phyloP scores from a whole-genome alignment of 768 basidiomycete genomes.

The Lactifluus echinatus region DNA sequence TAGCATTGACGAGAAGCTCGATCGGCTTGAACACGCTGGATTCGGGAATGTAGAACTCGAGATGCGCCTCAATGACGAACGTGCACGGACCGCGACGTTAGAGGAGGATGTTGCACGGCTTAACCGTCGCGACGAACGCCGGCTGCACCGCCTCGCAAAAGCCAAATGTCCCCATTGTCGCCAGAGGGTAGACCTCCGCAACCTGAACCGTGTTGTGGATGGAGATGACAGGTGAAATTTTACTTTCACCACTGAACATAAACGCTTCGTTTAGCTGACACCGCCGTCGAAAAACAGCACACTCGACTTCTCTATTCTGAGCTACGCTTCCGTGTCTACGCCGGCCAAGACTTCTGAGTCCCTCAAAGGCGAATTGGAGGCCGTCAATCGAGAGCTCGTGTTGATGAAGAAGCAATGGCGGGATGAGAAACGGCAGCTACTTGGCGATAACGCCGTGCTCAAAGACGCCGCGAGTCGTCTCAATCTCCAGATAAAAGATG shows the following conservation, averaged over 20 bases:
- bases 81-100: conserved; percentile 42
- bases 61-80: conserved; percentile 63
- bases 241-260: background rate
- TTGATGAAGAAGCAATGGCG: conserved; percentile 63
- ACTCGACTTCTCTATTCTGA: conserved; percentile 40
- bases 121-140: conserved; percentile 62
- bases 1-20: conserved; percentile 82
- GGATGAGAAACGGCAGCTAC: conserved; percentile 50
- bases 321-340: conserved; percentile 48
- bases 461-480: conserved; percentile 64
- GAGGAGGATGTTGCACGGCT: conserved; percentile 65
- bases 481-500: conserved; percentile 48
- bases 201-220: conserved; percentile 32
- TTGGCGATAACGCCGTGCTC: conserved; percentile 65
- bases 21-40: conserved; percentile 76
- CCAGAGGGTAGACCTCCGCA: conserved; percentile 47
- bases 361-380: conserved; percentile 47
- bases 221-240: conserved; percentile 53
- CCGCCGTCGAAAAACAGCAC: conserved; percentile 32
- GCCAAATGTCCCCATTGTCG: conserved; percentile 64
- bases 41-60: conserved; percentile 64
- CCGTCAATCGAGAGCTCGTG: conserved; percentile 55
- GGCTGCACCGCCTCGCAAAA: conserved; percentile 47
- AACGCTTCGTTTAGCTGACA: background rate
- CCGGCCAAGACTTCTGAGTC: conserved; percentile 60